phyloP scores from a whole-genome alignment of 2,329 filamentous ascomycete species.

The Dothideomycetes sp. region DNA sequence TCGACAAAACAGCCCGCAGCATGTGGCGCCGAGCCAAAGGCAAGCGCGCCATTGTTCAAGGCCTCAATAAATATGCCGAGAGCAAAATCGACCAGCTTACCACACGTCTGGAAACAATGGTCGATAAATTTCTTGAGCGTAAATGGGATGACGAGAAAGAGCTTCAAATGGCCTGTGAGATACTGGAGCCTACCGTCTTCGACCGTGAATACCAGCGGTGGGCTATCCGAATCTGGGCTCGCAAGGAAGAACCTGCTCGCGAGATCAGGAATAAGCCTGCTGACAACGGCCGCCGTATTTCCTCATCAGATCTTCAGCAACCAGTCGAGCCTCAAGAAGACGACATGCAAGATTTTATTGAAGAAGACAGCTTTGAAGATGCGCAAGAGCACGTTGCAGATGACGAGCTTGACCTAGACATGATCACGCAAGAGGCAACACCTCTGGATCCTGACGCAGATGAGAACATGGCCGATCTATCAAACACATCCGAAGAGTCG shows the following conservation, averaged over 20 bases:
- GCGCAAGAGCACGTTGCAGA: not conserved
- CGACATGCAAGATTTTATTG: slow-evolving; percentile 10
- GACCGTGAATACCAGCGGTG: slow-evolving; percentile 47
- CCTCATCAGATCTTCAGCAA: not conserved
- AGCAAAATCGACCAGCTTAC: slow-evolving; percentile 36
- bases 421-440: not conserved
- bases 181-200: slow-evolving; percentile 56
- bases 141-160: slow-evolving; percentile 46
- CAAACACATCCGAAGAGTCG: no score
- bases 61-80: slow-evolving; percentile 38
- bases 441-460: no score
- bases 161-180: slow-evolving; percentile 47
- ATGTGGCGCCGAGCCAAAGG: slow-evolving; percentile 53
- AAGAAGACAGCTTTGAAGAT: slow-evolving; percentile 10
- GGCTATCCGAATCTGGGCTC: slow-evolving; percentile 34
- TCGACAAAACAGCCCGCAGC: slow-evolving; percentile 47
- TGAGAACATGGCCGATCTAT: no score
- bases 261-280: not conserved
- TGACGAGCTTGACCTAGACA: not conserved
- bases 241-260: slow-evolving; percentile 21
- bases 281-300: not conserved
- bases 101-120: slow-evolving; percentile 47
- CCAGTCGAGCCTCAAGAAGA: slow-evolving; percentile 1
- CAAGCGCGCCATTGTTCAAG: slow-evolving; percentile 28
- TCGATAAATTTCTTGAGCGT: slow-evolving; percentile 42